phyloP scores from a whole-genome alignment of 352 stramenopile genomes.

The Aphanomyces stellatus region DNA sequence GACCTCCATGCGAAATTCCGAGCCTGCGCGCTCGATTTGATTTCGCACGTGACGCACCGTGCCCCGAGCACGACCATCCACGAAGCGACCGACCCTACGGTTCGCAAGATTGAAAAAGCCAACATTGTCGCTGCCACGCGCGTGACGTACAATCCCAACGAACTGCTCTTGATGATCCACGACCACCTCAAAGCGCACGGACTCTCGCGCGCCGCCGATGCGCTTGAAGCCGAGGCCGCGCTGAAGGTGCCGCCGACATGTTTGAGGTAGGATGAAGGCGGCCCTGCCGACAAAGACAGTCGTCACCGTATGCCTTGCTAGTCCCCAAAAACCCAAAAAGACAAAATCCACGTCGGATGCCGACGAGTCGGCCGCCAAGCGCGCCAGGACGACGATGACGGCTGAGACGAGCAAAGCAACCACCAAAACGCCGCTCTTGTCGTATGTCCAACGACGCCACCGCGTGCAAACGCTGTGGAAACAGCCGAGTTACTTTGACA shows the following conservation, averaged over 20 bases:
- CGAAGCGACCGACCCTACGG: conserved; percentile 78
- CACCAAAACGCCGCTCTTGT: background rate
- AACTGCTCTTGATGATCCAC: conserved; percentile 74
- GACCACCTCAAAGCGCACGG: conserved; percentile 75
- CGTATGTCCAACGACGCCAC: background rate
- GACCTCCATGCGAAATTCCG: conserved; percentile 82
- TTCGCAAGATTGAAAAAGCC: conserved; percentile 83
- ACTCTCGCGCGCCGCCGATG: conserved; percentile 42
- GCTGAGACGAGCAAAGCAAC: background rate
- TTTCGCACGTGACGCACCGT: conserved; percentile 77
- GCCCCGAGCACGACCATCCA: conserved; percentile 78
- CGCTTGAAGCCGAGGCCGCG: conserved; percentile 41
- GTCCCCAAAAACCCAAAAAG: conserved; percentile 17
- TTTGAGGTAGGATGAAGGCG: conserved; percentile 2
- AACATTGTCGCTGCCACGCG: conserved; percentile 83
- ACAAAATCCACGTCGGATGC: conserved; percentile 20
- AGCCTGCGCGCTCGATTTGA: conserved; percentile 79
- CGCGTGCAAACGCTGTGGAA: background rate
- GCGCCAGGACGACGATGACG: background rate
- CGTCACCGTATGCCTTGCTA: conserved; percentile 5
- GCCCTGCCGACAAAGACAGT: too few relatives aligned
- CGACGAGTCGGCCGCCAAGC: background rate
- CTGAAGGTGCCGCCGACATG: conserved; percentile 24
- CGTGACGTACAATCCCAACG: conserved; percentile 77
- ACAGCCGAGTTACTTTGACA: conserved; percentile 7